A percentile compares a stretch with the other conserved stretches of the same genome.
Evolutionary conservation across 768 basidiomycete species (phyloP).

Genomic region (Leucocoprinus sp.): DNA sequence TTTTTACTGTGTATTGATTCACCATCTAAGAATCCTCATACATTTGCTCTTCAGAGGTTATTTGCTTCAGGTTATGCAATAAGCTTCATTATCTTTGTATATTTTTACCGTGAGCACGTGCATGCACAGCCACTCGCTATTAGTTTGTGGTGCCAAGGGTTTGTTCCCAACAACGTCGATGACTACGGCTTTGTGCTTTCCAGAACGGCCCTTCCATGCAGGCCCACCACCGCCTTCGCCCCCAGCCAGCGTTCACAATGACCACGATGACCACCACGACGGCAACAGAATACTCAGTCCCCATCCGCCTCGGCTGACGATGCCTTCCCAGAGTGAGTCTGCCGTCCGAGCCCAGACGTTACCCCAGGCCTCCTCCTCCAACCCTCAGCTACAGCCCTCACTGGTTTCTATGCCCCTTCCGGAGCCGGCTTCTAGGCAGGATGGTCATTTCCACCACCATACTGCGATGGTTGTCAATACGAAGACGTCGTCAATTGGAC

Average conservation of each 20-base stretch:
- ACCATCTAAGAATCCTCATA: too few relatives aligned
- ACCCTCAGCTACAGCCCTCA: slow-evolving; percentile 15
- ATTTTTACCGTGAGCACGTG: too few relatives aligned
- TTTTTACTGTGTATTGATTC: too few relatives aligned
- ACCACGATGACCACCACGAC: slow-evolving; percentile 12
- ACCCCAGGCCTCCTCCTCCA: slow-evolving; percentile 36
- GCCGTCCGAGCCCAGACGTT: slow-evolving; percentile 20
- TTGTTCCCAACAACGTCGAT: slow-evolving; percentile 11
- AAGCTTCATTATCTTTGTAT: too few relatives aligned
- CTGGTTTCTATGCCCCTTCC: slow-evolving; percentile 10
- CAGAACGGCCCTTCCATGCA: slow-evolving; percentile 9
- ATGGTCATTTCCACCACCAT: slow-evolving; percentile 39
- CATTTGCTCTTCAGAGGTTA: too few relatives aligned
- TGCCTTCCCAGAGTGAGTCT: slow-evolving; percentile 11
- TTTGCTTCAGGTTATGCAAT: too few relatives aligned
- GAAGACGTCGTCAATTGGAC: neutral
- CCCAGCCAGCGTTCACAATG: slow-evolving; percentile 26
- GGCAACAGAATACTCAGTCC: too few relatives aligned
- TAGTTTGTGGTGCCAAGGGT: too few relatives aligned
- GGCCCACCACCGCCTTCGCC: slow-evolving; percentile 24
- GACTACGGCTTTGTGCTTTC: neutral
- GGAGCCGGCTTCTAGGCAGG: slow-evolving; percentile 19
- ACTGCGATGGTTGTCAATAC: neutral
- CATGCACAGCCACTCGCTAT: too few relatives aligned
- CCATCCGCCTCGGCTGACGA: neutral